Evolutionary conservation across 2,329 filamentous ascomycete genomes (phyloP).

Genomic region (Phaeosphaeriaceae sp.): DNA sequence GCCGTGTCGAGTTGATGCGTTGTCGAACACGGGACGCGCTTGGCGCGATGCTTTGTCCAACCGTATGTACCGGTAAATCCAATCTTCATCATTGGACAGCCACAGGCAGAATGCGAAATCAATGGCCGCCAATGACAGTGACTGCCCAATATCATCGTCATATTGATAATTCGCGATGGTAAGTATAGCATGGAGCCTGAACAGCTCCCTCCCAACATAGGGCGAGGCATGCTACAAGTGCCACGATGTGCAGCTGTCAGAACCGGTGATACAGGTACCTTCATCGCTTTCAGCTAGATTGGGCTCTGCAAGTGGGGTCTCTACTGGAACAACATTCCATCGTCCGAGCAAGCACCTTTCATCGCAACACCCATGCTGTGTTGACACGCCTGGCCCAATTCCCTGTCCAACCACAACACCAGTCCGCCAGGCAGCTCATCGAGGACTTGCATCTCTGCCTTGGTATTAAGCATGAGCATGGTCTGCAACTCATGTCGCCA

Average conservation of each 20-base stretch:
- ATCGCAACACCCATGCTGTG: conserved; percentile 1
- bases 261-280: neutral
- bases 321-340: conserved; percentile 36
- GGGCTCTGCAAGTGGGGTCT: neutral
- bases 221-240: neutral
- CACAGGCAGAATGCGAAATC: conserved; percentile 12
- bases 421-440: conserved; percentile 53
- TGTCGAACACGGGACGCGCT: conserved; percentile 30
- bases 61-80: conserved; percentile 14
- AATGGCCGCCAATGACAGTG: neutral
- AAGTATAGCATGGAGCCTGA: neutral
- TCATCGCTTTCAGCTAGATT: neutral
- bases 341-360: conserved; percentile 21
- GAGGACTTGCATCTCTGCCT: conserved; percentile 78
- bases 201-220: too few relatives aligned
- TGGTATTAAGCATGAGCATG: conserved; percentile 77
- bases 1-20: conserved; percentile 42
- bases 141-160: neutral
- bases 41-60: conserved; percentile 29
- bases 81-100: conserved; percentile 30
- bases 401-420: conserved; percentile 35
- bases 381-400: conserved; percentile 22
- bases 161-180: neutral
- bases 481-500: conserved; percentile 67
- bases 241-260: neutral